phyloP scores from a whole-genome alignment of 192 early-diverging fungal species.

The Linnemannia hyalina region DNA sequence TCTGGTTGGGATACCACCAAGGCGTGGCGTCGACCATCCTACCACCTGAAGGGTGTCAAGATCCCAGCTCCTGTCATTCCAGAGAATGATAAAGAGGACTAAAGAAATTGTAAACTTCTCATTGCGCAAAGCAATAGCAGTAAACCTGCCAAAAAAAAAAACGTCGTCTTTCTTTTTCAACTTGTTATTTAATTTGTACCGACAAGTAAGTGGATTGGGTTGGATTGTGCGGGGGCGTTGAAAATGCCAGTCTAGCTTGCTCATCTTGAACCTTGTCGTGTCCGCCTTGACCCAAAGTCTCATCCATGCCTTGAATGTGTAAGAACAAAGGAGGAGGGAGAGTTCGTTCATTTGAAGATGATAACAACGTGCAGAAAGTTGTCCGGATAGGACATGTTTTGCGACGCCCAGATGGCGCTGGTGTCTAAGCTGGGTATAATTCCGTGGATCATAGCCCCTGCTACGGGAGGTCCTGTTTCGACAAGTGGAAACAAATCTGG shows the following conservation, averaged over 20 bases:
- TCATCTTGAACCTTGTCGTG: too few species aligned
- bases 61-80: background rate
- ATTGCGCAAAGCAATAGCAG: background rate
- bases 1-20: background rate
- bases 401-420: conserved; percentile 80
- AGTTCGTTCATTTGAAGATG: conserved; percentile 32
- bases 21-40: background rate
- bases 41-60: background rate
- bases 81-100: background rate
- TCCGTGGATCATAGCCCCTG: conserved; percentile 76
- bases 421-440: conserved; percentile 76
- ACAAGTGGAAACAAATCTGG: conserved; percentile 59
- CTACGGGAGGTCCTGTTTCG: conserved; percentile 55
- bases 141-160: too few species aligned
- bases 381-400: conserved; percentile 83
- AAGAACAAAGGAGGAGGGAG: background rate
- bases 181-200: too few species aligned
- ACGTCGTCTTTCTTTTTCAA: background rate
- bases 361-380: conserved; percentile 86
- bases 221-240: too few species aligned
- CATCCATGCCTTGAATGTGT: too few species aligned
- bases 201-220: too few species aligned
- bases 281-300: too few species aligned
- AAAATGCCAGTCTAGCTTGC: too few species aligned
- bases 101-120: background rate